phyloP scores from a whole-genome alignment of 345 rosid genomes.

The Diplotaxis tenuifolia region DNA sequence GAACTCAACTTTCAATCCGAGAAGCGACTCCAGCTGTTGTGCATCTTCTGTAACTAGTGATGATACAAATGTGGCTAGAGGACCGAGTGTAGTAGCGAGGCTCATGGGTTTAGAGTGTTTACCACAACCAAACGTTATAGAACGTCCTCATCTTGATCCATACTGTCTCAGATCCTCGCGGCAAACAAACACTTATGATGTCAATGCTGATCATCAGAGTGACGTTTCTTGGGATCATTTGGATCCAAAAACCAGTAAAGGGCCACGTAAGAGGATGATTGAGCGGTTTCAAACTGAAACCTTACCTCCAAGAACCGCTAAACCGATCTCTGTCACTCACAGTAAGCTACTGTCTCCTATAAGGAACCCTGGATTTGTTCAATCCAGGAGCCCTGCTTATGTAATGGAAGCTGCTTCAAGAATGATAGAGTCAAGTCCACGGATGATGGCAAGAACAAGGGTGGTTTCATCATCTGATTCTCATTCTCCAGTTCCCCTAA shows the following conservation, averaged over 20 bases:
- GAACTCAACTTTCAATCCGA: slow-evolving; percentile 49
- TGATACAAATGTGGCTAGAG: slow-evolving; percentile 71
- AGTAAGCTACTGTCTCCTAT: slow-evolving; percentile 94
- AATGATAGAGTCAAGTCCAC: slow-evolving; percentile 66
- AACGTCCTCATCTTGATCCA: slow-evolving; percentile 56
- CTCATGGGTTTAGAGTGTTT: slow-evolving; percentile 94
- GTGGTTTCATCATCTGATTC: slow-evolving; percentile 52
- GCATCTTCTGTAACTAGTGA: slow-evolving; percentile 92
- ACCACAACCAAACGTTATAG: slow-evolving; percentile 54
- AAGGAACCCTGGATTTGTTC: slow-evolving; percentile 80
- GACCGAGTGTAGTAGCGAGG: slow-evolving; percentile 90
- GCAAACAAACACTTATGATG: slow-evolving; percentile 43
- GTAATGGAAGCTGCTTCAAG: slow-evolving; percentile 97
- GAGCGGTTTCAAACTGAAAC: slow-evolving; percentile 93
- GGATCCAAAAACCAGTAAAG: slow-evolving; percentile 44
- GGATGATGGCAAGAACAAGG: slow-evolving; percentile 48
- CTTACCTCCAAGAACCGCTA: slow-evolving; percentile 91
- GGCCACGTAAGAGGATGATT: slow-evolving; percentile 58
- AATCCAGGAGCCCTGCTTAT: slow-evolving; percentile 74
- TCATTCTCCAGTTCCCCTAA: slow-evolving; percentile 60
- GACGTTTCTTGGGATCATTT: slow-evolving; percentile 58
- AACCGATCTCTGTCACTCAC: slow-evolving; percentile 85
- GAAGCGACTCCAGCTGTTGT: slow-evolving; percentile 77
- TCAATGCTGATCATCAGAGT: slow-evolving; percentile 44
- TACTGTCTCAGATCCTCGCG: slow-evolving; percentile 52